A percentile compares a stretch with the other conserved stretches of the same genome.
phyloP scores from a whole-genome alignment of 2,329 filamentous ascomycete species.

The Delphinella strobiligena region DNA sequence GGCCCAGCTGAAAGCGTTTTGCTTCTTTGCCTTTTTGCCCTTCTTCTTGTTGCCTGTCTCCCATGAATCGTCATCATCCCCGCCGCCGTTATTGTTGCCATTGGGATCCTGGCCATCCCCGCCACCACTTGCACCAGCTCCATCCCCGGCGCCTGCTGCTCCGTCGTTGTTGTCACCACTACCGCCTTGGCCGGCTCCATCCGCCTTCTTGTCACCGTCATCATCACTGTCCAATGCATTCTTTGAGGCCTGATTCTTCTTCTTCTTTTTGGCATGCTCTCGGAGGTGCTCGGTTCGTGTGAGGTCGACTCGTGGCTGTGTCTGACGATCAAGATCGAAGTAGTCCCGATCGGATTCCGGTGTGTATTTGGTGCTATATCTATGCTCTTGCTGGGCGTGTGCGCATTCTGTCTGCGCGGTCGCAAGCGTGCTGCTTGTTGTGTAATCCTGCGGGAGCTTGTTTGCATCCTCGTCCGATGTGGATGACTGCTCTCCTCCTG shows the following conservation, averaged over 20 bases:
- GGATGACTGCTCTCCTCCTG: background rate
- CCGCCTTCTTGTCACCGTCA: slow-evolving; percentile 34
- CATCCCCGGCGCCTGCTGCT: slow-evolving; percentile 14
- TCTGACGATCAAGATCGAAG: background rate
- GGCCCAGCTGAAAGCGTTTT: slow-evolving; percentile 13
- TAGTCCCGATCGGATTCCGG: background rate
- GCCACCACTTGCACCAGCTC: slow-evolving; percentile 19
- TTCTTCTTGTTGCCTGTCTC: slow-evolving; percentile 18
- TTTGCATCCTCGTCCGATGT: background rate
- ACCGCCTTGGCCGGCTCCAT: slow-evolving; percentile 20
- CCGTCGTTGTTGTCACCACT: slow-evolving; percentile 25
- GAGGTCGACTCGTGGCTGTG: slow-evolving; percentile 41
- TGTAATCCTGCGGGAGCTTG: background rate
- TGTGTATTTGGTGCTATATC: too few species aligned
- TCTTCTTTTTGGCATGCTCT: slow-evolving; percentile 43
- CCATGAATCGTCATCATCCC: slow-evolving; percentile 23
- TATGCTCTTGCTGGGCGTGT: too few species aligned
- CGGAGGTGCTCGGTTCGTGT: slow-evolving; percentile 38
- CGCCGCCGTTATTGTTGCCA: slow-evolving; percentile 17
- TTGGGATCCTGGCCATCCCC: slow-evolving; percentile 19
- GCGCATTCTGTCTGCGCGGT: background rate
- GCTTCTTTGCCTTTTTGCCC: slow-evolving; percentile 22
- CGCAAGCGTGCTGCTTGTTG: background rate
- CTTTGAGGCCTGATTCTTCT: slow-evolving; percentile 28
- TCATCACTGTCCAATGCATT: slow-evolving; percentile 33